These are phyloP conservation scores for Euphorbia peplus DNA, from an alignment of 345 rosid genomes.

Conservation along the genomic window DNA sequence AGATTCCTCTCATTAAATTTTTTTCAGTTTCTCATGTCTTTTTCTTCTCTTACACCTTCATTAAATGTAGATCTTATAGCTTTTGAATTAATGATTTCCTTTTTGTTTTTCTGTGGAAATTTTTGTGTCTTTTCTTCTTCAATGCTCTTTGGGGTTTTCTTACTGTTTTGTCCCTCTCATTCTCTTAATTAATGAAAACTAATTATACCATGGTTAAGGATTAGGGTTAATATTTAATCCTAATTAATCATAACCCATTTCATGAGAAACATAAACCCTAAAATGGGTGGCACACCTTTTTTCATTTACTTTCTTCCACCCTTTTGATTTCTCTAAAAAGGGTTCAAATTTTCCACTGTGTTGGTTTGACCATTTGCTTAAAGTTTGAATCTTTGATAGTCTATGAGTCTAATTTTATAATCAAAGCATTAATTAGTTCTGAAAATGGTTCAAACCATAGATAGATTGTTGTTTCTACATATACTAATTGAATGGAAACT, in stretches of 20 bases:
- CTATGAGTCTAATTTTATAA: neutral
- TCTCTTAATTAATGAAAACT: neutral
- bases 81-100: constrained; percentile 12
- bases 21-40: constrained; percentile 14
- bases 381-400: constrained; percentile 5
- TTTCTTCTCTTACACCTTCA: constrained; percentile 37
- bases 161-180: constrained; percentile 23
- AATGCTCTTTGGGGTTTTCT: constrained; percentile 28
- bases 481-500: too few relatives aligned
- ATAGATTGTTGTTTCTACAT: too few relatives aligned
- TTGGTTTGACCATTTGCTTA: constrained; percentile 3
- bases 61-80: constrained; percentile 68
- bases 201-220: constrained; percentile 3
- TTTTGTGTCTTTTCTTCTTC: constrained; percentile 20
- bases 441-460: too few relatives aligned
- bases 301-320: neutral
- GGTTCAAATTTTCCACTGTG: neutral
- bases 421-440: too few relatives aligned
- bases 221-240: constrained; percentile 1
- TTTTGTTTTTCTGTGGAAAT: constrained; percentile 13
- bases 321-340: neutral
- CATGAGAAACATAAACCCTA: constrained; percentile 26
- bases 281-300: constrained; percentile 1
- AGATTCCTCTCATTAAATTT: neutral
- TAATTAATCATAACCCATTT: too few relatives aligned